Base-by-base conservation (phyloP, 345 rosid species). In the Eucalyptus regnans region DNA sequence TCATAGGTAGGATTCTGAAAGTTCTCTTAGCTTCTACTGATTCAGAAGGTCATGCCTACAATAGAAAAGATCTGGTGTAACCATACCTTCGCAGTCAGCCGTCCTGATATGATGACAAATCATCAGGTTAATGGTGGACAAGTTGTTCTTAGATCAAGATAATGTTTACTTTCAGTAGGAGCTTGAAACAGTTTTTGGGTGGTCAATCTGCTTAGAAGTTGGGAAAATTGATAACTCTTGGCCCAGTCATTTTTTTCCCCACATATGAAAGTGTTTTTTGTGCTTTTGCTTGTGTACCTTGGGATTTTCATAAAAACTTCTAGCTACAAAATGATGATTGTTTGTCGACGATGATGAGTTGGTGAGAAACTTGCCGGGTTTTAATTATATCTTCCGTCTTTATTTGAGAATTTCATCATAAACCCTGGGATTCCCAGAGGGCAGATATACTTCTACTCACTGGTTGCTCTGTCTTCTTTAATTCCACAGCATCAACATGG, bases 401-500 rank as follows among this genome's bases (percentile, higher is more conserved):
- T 81, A 31, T 14, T 79, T 87, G 79, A 88, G 46, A 71, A 71
- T 41, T 76, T 76, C 48, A 37, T 76, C 87, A 20, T 37, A 44
- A 12, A 76, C 23, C 41, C 14, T 41, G 23, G 48, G 27, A 76
- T 76, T 43, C 48, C 84, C 48, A 41, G 27, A 41, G 29, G 15
- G 84, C 48, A 76, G 14, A 76, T 76, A 76, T 20, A 41, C 84
- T 76, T 41, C 48, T 76, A 76, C 84, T 76, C 48, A 41, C 84
- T 41, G 48, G 84, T 87, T 89, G 89, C 51, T 89, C 49, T 88
- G n/a, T 89, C 51, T 43, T 87, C 31, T 43, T 87, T 90, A 88
- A 22, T 92, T 91, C 92, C 88, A 7, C 90, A 98, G 99, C 99
- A 88, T 97, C 98, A 76, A 94, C 96, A 88, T 98, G 99, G 99